Base-by-base conservation (phyloP, 2,329 filamentous ascomycete genomes). In the Penicillium sp. region DNA sequence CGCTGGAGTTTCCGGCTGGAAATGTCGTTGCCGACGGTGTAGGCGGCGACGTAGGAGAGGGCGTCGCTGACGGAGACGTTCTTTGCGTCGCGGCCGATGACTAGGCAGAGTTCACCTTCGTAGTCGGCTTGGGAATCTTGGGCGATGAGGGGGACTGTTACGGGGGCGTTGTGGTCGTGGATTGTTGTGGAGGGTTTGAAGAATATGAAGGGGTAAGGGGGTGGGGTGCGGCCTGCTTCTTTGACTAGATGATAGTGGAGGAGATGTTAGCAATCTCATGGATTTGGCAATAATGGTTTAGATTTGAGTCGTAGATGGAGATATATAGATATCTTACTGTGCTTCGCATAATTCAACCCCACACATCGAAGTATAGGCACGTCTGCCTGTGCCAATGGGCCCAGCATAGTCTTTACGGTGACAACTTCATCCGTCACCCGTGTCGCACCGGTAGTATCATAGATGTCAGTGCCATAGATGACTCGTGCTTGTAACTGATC, bases 91-190 rank as follows among this genome's bases (percentile, higher is more conserved):
- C 80, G 81, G 1, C 81, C 82, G 24, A 86, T 83, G 0, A 88
- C 79, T 19, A 88, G 78, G 56, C 74, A 76, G 30, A 92, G 82
- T 78, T 92, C 89, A 72, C 88, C 90, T 76, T 93, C 89, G 75
- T 92, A 92, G 76, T 92, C 90, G 0, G 86, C 86, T 15, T 78
- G 78, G 35, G 82, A 82, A 60, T 87, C 80, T 75, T 91, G 89
- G 0, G 88, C 89, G 60, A 89, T 79, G 7, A 79, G 72, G 10
- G 86, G 87, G 53, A 92, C 82, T 2, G 87, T 86, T 49, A 91
- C 87, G 0, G 84, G 78, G 60, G 86, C 84, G 2, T 79, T 80
- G 1, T 89, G 88, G 10, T 88, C 88, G 1, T 83, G 75, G 9
- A 91, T 80, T 1, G 88, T 79, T 3, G 88, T 90, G 9, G 80